Percentiles rank a stretch among this genome's conserved stretches.
Evolutionary conservation across 2,329 filamentous ascomycete genomes (phyloP).

Genomic region (Shiraia bambusicola): DNA sequence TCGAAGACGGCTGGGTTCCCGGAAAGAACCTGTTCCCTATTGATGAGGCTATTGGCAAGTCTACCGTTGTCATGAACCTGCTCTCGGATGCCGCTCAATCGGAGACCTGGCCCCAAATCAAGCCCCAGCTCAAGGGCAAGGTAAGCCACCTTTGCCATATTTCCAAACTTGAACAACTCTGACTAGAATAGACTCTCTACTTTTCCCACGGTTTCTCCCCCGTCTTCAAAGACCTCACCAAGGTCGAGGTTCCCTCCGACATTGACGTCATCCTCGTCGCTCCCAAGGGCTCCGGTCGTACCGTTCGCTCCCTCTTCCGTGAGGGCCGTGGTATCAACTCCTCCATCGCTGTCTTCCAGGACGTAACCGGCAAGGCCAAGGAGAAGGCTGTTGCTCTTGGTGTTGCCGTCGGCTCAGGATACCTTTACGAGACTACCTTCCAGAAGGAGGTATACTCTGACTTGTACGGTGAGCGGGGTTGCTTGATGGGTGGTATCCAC

Average conservation of each 20-base stretch:
- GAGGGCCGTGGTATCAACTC: conserved; percentile 99
- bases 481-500: conserved; percentile 99
- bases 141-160: conserved; percentile 50
- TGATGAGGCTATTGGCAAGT: conserved; percentile 89
- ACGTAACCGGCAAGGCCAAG: conserved; percentile 95
- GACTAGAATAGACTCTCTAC: conserved; percentile 78
- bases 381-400: conserved; percentile 97
- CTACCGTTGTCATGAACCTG: conserved; percentile 98
- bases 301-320: conserved; percentile 96
- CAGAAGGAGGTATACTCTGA: conserved; percentile 99
- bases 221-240: conserved; percentile 99
- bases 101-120: conserved; percentile 98
- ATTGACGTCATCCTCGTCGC: conserved; percentile 99
- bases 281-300: conserved; percentile 98
- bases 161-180: conserved; percentile 14
- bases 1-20: conserved; percentile 95
- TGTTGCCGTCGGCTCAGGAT: conserved; percentile 94
- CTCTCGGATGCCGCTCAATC: conserved; percentile 96
- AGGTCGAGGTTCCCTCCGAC: conserved; percentile 92
- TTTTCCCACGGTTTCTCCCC: conserved; percentile 99
- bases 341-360: conserved; percentile 96
- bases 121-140: conserved; percentile 99
- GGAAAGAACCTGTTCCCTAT: conserved; percentile 99
- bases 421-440: conserved; percentile 99
- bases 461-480: conserved; percentile 99